These are phyloP conservation scores for Plasmodium malariae DNA, from an alignment of 169 alveolate genomes.

Conservation along the genomic window DNA sequence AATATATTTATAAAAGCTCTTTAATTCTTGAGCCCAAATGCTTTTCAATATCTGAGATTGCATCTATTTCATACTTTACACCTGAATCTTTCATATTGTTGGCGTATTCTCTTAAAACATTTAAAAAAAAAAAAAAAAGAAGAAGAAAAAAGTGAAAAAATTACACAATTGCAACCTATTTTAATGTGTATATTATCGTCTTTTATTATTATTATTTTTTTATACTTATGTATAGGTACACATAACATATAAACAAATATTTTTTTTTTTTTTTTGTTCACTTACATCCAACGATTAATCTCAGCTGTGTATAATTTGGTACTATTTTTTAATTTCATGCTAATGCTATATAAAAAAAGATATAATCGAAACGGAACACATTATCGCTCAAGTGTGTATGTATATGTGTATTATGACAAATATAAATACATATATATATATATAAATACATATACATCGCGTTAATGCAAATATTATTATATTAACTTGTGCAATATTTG, in stretches of 20 bases:
- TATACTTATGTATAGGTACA: neutral
- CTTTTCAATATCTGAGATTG: constrained; percentile 56
- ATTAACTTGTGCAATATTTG: constrained; percentile 61
- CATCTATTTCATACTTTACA: constrained; percentile 67
- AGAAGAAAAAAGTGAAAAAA: too few relatives aligned
- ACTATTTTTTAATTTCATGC: constrained; percentile 29
- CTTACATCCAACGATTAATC: constrained; percentile 46
- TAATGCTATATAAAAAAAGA: constrained; percentile 20
- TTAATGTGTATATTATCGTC: too few relatives aligned
- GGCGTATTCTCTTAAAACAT: constrained; percentile 26
- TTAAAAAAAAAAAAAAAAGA: constrained; percentile 2
- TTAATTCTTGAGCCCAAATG: constrained; percentile 17
- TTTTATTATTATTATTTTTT: neutral
- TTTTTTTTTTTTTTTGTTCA: neutral
- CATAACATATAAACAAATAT: neutral
- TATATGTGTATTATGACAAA: neutral
- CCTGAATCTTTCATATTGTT: constrained; percentile 62
- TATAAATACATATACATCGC: neutral
- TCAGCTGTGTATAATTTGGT: constrained; percentile 27
- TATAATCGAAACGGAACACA: neutral
- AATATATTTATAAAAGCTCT: constrained; percentile 21
- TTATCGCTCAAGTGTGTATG: neutral
- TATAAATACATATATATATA: neutral
- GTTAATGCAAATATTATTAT: neutral
- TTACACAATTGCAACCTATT: too few relatives aligned